These are phyloP conservation scores for Ustilago bromivora DNA, from an alignment of 1,284 basidiomycete genomes.

Conservation along the genomic window DNA sequence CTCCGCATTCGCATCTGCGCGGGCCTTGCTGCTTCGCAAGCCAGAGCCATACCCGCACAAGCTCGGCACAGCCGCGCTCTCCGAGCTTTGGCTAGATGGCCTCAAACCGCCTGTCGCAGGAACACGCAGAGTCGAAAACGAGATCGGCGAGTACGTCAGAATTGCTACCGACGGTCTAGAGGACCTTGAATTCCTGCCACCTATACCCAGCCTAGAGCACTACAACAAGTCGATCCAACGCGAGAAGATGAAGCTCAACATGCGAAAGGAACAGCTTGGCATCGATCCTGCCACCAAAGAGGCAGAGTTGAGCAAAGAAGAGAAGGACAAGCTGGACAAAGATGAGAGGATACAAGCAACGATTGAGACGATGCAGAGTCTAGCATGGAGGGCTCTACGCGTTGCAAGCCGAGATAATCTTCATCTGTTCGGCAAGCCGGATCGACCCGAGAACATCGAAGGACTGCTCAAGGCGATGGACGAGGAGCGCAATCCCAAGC, in stretches of 20 bases:
- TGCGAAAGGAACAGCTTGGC: slow-evolving; percentile 54
- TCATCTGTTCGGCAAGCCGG: slow-evolving; percentile 50
- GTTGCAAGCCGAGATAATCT: slow-evolving; percentile 46
- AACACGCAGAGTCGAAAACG: slow-evolving; percentile 49
- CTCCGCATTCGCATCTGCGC: slow-evolving; percentile 37
- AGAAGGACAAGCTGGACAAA: slow-evolving; percentile 28
- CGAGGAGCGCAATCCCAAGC: slow-evolving; percentile 44
- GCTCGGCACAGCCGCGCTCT: slow-evolving; percentile 65
- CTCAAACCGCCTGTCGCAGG: slow-evolving; percentile 46
- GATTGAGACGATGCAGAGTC: slow-evolving; percentile 50
- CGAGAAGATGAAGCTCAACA: slow-evolving; percentile 51
- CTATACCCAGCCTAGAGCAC: slow-evolving; percentile 51
- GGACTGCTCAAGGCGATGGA: slow-evolving; percentile 50
- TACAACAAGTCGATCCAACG: slow-evolving; percentile 54
- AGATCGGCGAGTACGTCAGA: slow-evolving; percentile 54
- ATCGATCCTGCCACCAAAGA: slow-evolving; percentile 28
- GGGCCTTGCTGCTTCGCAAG: slow-evolving; percentile 31
- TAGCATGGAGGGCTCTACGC: slow-evolving; percentile 63
- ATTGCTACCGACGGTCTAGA: slow-evolving; percentile 64
- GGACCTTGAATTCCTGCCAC: slow-evolving; percentile 58
- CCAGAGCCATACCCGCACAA: slow-evolving; percentile 41
- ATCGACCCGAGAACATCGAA: slow-evolving; percentile 50
- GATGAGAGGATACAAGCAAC: slow-evolving; percentile 40
- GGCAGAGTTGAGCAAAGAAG: slow-evolving; percentile 35
- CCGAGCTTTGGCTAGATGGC: slow-evolving; percentile 66